phyloP scores from a whole-genome alignment of 768 basidiomycete genomes.

The Russula sp. region DNA sequence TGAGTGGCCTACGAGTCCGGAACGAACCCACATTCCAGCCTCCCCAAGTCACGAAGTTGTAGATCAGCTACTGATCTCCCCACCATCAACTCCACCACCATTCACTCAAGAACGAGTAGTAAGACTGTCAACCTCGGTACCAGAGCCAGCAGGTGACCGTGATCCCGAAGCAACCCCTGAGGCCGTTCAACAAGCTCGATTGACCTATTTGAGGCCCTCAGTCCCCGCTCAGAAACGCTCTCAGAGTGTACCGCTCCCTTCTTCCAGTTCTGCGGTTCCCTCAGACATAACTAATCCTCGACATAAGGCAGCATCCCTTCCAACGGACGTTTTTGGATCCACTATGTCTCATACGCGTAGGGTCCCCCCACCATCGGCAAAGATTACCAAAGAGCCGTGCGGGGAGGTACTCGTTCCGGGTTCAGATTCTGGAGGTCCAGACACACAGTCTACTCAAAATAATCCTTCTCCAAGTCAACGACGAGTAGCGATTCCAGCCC shows the following conservation, averaged over 20 bases:
- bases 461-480: background rate
- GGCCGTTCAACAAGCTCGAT: background rate
- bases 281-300: background rate
- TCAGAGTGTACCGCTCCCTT: background rate
- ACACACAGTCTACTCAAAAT: background rate
- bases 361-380: constrained; percentile 12
- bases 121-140: background rate
- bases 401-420: constrained; percentile 25
- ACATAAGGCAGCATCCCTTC: constrained; percentile 17
- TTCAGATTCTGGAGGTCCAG: constrained; percentile 20
- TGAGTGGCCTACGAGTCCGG: constrained; percentile 15
- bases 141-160: background rate
- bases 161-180: background rate
- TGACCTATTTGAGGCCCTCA: background rate
- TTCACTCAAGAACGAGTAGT: constrained; percentile 1
- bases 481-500: background rate
- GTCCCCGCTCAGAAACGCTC: background rate
- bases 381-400: constrained; percentile 11
- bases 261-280: constrained; percentile 3
- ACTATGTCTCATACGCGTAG: constrained; percentile 2
- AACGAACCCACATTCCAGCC: background rate
- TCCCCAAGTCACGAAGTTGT: constrained; percentile 1
- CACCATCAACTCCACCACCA: constrained; percentile 12
- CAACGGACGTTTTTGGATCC: background rate
- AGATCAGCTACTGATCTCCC: background rate